These are phyloP conservation scores for Lojkania enalia DNA, from an alignment of 2,329 filamentous ascomycete species.

Conservation along the genomic window DNA sequence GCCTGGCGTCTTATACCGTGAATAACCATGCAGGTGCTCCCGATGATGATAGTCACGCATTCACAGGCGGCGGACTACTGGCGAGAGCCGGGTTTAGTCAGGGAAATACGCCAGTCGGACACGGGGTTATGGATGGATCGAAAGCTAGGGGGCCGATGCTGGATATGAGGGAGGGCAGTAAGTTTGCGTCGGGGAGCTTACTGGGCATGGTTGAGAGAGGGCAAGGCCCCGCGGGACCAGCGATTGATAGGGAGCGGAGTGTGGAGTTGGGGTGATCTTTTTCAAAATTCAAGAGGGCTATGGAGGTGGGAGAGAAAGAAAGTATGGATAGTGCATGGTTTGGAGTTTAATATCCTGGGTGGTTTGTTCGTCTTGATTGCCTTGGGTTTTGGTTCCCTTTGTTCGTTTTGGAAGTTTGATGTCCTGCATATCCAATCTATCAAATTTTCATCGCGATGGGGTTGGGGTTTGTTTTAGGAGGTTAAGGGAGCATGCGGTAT, in stretches of 20 bases:
- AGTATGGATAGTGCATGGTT: neutral
- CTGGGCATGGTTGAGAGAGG: slow-evolving; percentile 47
- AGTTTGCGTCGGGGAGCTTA: slow-evolving; percentile 54
- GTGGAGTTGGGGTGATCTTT: slow-evolving; percentile 19
- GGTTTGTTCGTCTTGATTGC: no score
- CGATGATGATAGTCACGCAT: slow-evolving; percentile 42
- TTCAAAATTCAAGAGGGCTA: no score
- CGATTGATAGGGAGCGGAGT: slow-evolving; percentile 43
- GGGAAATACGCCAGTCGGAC: slow-evolving; percentile 43
- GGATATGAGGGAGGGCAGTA: slow-evolving; percentile 46
- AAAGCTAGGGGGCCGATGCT: slow-evolving; percentile 52
- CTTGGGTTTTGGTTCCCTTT: no score
- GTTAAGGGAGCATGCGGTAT: no score
- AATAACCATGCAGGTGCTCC: slow-evolving; percentile 38
- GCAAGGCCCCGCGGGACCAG: slow-evolving; percentile 32
- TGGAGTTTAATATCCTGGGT: slow-evolving; percentile 14
- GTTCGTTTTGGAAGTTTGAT: no score
- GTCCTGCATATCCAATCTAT: no score
- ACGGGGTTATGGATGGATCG: slow-evolving; percentile 51
- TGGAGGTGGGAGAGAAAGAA: neutral
- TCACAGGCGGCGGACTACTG: slow-evolving; percentile 51
- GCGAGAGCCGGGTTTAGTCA: slow-evolving; percentile 47
- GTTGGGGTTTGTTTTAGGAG: no score
- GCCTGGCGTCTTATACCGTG: slow-evolving; percentile 35
- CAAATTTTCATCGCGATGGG: no score